phyloP scores from a whole-genome alignment of 805 yeast species.

The Debaryomyces prosopidis region DNA sequence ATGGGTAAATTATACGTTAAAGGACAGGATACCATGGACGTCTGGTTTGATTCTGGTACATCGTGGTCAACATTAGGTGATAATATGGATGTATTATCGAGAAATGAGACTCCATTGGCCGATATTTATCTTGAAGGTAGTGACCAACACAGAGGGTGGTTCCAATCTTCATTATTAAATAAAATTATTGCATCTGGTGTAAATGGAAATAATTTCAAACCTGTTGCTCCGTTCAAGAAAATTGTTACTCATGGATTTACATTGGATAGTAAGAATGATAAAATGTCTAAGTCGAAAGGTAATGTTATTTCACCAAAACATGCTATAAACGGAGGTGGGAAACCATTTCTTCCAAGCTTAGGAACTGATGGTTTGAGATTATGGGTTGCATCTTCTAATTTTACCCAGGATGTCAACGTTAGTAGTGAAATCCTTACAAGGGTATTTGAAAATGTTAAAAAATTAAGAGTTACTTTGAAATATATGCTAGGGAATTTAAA shows the following conservation, averaged over 20 bases:
- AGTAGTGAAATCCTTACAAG: constrained; percentile 72
- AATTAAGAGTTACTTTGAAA: constrained; percentile 77
- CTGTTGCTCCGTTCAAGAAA: constrained; percentile 60
- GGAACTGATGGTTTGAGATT: constrained; percentile 91
- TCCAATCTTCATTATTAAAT: constrained; percentile 87
- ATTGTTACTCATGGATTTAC: constrained; percentile 94
- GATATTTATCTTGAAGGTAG: constrained; percentile 94
- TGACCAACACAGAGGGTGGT: constrained; percentile 99
- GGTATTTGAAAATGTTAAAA: constrained; percentile 78
- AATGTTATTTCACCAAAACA: constrained; percentile 72
- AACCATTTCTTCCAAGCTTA: constrained; percentile 51
- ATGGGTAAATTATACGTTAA: constrained; percentile 50
- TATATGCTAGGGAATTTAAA: constrained; percentile 78
- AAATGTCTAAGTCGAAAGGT: constrained; percentile 94
- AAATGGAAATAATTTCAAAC: constrained; percentile 25
- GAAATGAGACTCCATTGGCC: constrained; percentile 42
- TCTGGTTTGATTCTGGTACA: constrained; percentile 98
- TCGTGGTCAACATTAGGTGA: constrained; percentile 71
- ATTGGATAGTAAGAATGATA: constrained; percentile 78
- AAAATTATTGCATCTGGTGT: constrained; percentile 60
- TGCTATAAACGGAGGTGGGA: constrained; percentile 60
- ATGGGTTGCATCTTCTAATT: constrained; percentile 89
- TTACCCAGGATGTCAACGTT: constrained; percentile 73
- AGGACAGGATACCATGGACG: constrained; percentile 94
- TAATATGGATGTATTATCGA: constrained; percentile 32